Base-by-base conservation (phyloP, 495 filamentous ascomycete genomes). In the Aspergillus cristatus region DNA sequence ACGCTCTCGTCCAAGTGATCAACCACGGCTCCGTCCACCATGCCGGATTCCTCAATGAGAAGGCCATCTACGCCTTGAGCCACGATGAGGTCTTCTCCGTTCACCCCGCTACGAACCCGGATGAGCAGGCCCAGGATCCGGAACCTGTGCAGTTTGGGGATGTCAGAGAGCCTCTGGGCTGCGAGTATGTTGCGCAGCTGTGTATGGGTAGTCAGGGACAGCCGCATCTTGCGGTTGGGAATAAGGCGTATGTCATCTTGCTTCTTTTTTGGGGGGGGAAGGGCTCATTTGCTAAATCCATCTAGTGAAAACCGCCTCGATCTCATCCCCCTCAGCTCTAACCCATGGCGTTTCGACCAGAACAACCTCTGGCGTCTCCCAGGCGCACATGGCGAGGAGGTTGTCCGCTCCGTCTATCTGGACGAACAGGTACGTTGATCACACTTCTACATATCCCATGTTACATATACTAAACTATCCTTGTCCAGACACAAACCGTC, bases 1-100 rank as follows among this genome's bases (percentile, higher is more conserved):
- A 94, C 14, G 83, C 88, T 0, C 64, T 95, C 6, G 63, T 82
- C 25, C 84, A 88, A 53, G 82, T 91, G 10, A 79, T 94, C 58
- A 96, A 98, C 63, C 85, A 91, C 56, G 78, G 69, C 44, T 90
- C 87, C 2, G 76, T 98, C 25, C 86, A 94, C 57, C 84, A 81
- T 43, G 80, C 86, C 14, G 85, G 81, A 12, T 96, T 94, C 55
- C 63, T 95, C 4, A 72, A 67, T 38, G 62, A 75, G 18, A 71
- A 67, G 6, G 74, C 80, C 38, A 73, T 90, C 45, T 90, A 73
- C 51, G 83, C 79, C 12, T 57, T 89, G 2, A 87, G 82, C 41
- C 81, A 88, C 51, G 86, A 93, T 54, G 84, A 93, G 54, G 72
- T 69, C 34, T 76, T 94, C 30, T 82, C 83, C 6, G 70, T 94